Evolutionary conservation across 495 filamentous ascomycete species (phyloP).

Genomic region (Podospora bellae-mahoneyi): DNA sequence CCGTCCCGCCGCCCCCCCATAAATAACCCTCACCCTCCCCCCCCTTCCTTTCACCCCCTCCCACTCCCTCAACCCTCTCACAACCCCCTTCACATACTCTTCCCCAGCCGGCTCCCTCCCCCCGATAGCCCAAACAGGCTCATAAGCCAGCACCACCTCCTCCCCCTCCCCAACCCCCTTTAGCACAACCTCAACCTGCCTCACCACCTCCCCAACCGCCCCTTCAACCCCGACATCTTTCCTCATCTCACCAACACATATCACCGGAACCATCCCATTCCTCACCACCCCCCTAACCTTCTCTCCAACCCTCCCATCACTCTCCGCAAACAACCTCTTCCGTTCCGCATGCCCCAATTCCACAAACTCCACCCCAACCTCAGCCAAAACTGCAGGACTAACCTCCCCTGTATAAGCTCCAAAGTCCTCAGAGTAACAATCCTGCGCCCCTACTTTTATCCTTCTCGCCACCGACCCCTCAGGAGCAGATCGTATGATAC

Average conservation of each 20-base stretch:
- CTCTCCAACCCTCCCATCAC: conserved; percentile 55
- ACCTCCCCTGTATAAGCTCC: conserved; percentile 78
- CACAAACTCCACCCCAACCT: conserved; percentile 65
- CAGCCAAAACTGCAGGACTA: conserved; percentile 60
- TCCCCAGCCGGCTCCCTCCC: conserved; percentile 64
- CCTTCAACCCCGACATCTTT: conserved; percentile 38
- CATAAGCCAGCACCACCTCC: conserved; percentile 80
- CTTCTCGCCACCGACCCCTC: conserved; percentile 26
- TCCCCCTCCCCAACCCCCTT: conserved; percentile 52
- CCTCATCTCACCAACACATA: conserved; percentile 71
- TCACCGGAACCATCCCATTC: conserved; percentile 70
- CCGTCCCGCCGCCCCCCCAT: conserved; percentile 77
- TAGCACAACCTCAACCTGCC: conserved; percentile 61
- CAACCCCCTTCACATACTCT: conserved; percentile 70
- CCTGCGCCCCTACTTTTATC: conserved; percentile 69
- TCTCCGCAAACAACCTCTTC: conserved; percentile 64
- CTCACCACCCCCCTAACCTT: conserved; percentile 65
- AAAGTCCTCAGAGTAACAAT: conserved; percentile 61
- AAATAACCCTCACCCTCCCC: conserved; percentile 62
- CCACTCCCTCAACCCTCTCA: conserved; percentile 54
- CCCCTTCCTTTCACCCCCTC: conserved; percentile 41
- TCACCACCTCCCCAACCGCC: conserved; percentile 61
- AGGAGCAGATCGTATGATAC: conserved; percentile 45
- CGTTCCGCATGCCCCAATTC: conserved; percentile 81
- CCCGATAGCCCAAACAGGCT: conserved; percentile 89